Evolutionary conservation across 148 eudicot genomes (phyloP).

Genomic region (Vaccinium corymbosum): DNA sequence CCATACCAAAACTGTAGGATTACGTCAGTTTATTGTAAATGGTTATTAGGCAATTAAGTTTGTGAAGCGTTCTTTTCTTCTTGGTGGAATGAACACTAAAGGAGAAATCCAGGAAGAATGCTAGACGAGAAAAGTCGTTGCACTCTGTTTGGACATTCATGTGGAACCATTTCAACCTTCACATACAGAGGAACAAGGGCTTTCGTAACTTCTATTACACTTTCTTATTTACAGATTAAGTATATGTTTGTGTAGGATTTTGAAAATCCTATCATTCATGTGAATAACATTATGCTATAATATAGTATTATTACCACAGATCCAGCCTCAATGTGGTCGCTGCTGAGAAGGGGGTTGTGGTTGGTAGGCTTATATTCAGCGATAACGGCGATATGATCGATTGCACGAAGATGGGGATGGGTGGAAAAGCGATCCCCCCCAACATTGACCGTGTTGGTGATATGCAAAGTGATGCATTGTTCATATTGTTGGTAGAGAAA

Average conservation of each 20-base stretch:
- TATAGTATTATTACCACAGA: neutral
- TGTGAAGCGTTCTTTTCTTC: neutral
- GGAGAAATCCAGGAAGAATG: neutral
- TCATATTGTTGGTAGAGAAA: conserved; percentile 78
- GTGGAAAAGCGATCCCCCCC: conserved; percentile 91
- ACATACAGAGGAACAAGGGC: neutral
- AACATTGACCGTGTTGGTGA: conserved; percentile 91
- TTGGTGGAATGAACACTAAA: neutral
- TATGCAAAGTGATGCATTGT: conserved; percentile 80
- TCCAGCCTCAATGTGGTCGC: conserved; percentile 80
- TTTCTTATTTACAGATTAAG: neutral
- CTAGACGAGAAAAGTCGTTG: neutral
- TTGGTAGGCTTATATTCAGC: conserved; percentile 71
- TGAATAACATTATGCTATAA: neutral
- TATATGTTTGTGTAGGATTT: neutral
- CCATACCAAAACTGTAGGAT: neutral
- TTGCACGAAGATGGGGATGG: conserved; percentile 94
- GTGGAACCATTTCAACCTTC: neutral
- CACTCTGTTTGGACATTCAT: neutral
- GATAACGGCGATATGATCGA: conserved; percentile 93
- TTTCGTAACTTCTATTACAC: neutral
- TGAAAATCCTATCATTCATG: neutral
- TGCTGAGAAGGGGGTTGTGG: conserved; percentile 89
- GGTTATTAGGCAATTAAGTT: neutral
- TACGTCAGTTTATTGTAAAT: neutral